Evolutionary conservation across 352 stramenopile genomes (phyloP).

Genomic region (Pythium coloratum): DNA sequence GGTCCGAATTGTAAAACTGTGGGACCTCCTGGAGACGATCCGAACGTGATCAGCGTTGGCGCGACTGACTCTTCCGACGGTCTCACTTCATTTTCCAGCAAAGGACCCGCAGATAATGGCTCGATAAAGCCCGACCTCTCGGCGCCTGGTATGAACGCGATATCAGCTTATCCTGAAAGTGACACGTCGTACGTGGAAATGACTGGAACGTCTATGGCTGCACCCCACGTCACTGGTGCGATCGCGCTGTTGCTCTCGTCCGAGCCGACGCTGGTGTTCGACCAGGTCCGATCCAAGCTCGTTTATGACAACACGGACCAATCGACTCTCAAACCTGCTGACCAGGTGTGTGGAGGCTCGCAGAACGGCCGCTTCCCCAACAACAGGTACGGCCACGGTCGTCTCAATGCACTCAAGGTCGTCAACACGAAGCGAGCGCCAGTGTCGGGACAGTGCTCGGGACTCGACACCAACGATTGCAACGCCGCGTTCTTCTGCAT

Average conservation of each 20-base stretch:
- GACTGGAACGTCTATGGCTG: constrained; percentile 29
- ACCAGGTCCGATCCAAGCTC: constrained; percentile 13
- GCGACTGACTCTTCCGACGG: constrained; percentile 25
- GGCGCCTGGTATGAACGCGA: constrained; percentile 23
- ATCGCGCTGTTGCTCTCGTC: constrained; percentile 25
- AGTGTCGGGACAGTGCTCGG: neutral
- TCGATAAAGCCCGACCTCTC: constrained; percentile 33
- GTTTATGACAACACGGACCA: constrained; percentile 18
- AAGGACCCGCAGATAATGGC: constrained; percentile 26
- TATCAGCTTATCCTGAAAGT: constrained; percentile 8
- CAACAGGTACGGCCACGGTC: no score
- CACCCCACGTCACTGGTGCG: constrained; percentile 28
- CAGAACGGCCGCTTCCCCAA: constrained; percentile 28
- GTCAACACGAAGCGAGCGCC: constrained; percentile 11
- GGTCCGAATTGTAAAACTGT: constrained; percentile 30
- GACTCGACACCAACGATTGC: neutral
- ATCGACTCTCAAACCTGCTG: constrained; percentile 5
- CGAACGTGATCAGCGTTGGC: constrained; percentile 38
- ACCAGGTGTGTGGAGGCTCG: constrained; percentile 26
- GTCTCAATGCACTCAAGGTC: constrained; percentile 21
- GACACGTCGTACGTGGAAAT: constrained; percentile 15
- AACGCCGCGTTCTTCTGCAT: constrained; percentile 6
- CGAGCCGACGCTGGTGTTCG: constrained; percentile 16
- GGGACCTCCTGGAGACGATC: constrained; percentile 31
- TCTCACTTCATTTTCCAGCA: constrained; percentile 29